A percentile compares a stretch with the other conserved stretches of the same genome.
These are phyloP conservation scores for Acanthamoeba castellanii DNA, from an alignment of 208 protist genomes.

Conservation along the genomic window DNA sequence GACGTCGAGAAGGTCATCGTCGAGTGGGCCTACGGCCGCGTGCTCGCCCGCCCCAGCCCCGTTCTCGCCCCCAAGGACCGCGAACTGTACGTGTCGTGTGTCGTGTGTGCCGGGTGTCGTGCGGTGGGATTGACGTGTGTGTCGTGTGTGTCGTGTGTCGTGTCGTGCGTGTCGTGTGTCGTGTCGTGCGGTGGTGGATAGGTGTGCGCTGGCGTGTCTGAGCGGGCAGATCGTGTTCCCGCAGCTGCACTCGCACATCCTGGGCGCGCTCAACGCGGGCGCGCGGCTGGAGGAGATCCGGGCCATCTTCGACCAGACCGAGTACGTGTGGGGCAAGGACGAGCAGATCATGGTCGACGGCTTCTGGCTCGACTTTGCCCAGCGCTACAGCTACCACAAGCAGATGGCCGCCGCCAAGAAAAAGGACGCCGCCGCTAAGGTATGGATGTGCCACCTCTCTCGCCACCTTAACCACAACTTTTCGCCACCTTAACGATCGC, in stretches of 20 bases:
- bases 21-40: constrained; percentile 31
- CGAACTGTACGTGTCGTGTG: background rate
- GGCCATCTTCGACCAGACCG: constrained; percentile 23
- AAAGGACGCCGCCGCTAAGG: background rate
- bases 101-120: background rate
- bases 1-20: constrained; percentile 23
- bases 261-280: background rate
- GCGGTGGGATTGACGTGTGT: background rate
- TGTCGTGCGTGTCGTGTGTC: too few relatives aligned
- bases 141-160: too few relatives aligned
- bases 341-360: constrained; percentile 26
- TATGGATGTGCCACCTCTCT: background rate
- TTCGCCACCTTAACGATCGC: background rate
- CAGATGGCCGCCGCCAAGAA: constrained; percentile 10
- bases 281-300: constrained; percentile 24
- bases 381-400: constrained; percentile 30
- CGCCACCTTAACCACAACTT: background rate
- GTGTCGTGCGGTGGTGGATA: background rate
- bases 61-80: constrained; percentile 7
- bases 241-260: constrained; percentile 40
- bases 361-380: constrained; percentile 41
- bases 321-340: constrained; percentile 21
- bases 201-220: background rate
- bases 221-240: constrained; percentile 40
- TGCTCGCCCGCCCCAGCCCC: background rate